These are phyloP conservation scores for Pythium scleroteichum DNA, from an alignment of 352 stramenopile species.

Conservation along the genomic window DNA sequence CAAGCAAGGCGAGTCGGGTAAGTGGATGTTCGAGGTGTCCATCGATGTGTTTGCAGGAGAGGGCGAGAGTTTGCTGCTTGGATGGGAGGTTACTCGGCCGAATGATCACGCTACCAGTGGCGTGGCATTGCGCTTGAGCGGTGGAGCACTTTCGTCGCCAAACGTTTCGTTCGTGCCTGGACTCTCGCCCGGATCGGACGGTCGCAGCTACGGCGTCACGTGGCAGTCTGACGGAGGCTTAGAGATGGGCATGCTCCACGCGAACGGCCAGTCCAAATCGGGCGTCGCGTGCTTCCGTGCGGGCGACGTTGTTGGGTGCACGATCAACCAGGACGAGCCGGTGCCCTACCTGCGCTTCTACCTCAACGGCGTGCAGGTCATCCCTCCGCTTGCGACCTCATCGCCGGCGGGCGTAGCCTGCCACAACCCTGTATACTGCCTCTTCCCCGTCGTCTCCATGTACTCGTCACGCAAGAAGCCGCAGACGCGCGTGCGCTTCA, in stretches of 20 bases:
- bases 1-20: slow-evolving; percentile 65
- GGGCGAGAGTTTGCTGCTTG: slow-evolving; percentile 72
- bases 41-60: slow-evolving; percentile 38
- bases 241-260: slow-evolving; percentile 75
- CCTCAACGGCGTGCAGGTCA: slow-evolving; percentile 67
- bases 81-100: slow-evolving; percentile 66
- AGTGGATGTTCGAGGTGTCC: slow-evolving; percentile 75
- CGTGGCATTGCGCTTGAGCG: neutral
- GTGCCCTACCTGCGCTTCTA: slow-evolving; percentile 74
- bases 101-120: neutral
- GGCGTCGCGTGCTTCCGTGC: slow-evolving; percentile 64
- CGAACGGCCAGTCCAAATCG: slow-evolving; percentile 65
- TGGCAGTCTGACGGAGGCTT: slow-evolving; percentile 75
- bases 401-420: slow-evolving; percentile 35
- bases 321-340: slow-evolving; percentile 71
- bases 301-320: slow-evolving; percentile 72
- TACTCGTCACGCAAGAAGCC: slow-evolving; percentile 74
- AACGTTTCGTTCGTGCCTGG: slow-evolving; percentile 44
- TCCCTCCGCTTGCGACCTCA: slow-evolving; percentile 35
- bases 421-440: slow-evolving; percentile 59
- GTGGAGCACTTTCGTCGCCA: neutral
- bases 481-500: slow-evolving; percentile 70
- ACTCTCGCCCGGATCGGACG: slow-evolving; percentile 54
- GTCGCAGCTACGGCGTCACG: slow-evolving; percentile 62
- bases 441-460: slow-evolving; percentile 74